phyloP scores from a whole-genome alignment of 371 early-diverging fungal species.

The Rhizopus stolonifer region DNA sequence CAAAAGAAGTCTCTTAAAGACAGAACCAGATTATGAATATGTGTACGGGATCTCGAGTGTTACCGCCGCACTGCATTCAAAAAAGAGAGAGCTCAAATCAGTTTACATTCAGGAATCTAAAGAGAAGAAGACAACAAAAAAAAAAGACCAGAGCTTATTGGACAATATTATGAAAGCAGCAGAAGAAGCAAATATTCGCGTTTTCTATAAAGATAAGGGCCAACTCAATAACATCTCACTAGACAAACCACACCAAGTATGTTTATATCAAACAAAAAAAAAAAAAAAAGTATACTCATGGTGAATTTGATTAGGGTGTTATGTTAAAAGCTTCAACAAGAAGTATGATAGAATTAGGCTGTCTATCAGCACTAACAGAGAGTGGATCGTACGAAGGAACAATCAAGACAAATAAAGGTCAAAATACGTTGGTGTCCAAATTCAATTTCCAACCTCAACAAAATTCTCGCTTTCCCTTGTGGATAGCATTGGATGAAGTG shows the following conservation, averaged over 20 bases:
- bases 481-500: slow-evolving; percentile 62
- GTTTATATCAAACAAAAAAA: not conserved
- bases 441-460: not conserved
- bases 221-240: slow-evolving; percentile 31
- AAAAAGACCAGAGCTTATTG: slow-evolving; percentile 18
- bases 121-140: slow-evolving; percentile 16
- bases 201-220: slow-evolving; percentile 22
- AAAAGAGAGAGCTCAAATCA: slow-evolving; percentile 17
- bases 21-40: not conserved
- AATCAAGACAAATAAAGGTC: slow-evolving; percentile 15
- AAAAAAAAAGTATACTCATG: not conserved
- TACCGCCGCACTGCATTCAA: slow-evolving; percentile 17
- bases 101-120: slow-evolving; percentile 17
- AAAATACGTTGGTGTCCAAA: not conserved
- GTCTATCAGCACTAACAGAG: not conserved
- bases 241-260: slow-evolving; percentile 35
- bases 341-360: slow-evolving; percentile 10
- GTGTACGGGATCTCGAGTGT: slow-evolving; percentile 32
- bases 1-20: not conserved
- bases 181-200: slow-evolving; percentile 6
- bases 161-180: slow-evolving; percentile 13
- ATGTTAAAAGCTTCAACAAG: slow-evolving; percentile 21
- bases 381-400: slow-evolving; percentile 15
- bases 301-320: slow-evolving; percentile 18
- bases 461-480: slow-evolving; percentile 27